phyloP scores from a whole-genome alignment of 2,329 filamentous ascomycete genomes.

The Aspergillus spinulosporus region DNA sequence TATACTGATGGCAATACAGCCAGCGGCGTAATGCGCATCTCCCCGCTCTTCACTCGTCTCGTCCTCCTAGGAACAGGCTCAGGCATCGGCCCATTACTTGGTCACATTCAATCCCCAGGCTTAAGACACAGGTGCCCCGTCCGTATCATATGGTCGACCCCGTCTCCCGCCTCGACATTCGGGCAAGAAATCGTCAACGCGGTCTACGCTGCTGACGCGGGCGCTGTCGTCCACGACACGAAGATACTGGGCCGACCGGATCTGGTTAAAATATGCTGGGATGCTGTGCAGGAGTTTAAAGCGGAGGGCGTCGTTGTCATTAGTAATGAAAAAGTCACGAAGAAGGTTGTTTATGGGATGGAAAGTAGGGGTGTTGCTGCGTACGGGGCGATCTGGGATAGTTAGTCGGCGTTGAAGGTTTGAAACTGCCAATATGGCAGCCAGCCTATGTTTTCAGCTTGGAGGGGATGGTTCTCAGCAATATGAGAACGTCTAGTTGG shows the following conservation, averaged over 20 bases:
- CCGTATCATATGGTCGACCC: constrained; percentile 39
- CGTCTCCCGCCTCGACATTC: constrained; percentile 36
- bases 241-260: constrained; percentile 34
- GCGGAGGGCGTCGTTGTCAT: constrained; percentile 43
- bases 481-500: too few species aligned
- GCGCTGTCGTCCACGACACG: constrained; percentile 40
- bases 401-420: constrained; percentile 4
- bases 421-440: too few species aligned
- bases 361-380: constrained; percentile 39
- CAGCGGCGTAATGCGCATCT: constrained; percentile 34
- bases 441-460: too few species aligned
- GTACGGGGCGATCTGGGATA: constrained; percentile 27
- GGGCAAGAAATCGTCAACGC: constrained; percentile 33
- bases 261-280: constrained; percentile 28
- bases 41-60: constrained; percentile 34
- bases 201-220: constrained; percentile 35
- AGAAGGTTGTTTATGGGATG: constrained; percentile 42
- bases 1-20: constrained; percentile 14
- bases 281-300: constrained; percentile 29
- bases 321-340: constrained; percentile 39
- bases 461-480: too few species aligned
- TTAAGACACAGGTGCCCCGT: constrained; percentile 16
- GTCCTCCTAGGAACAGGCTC: constrained; percentile 43
- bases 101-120: constrained; percentile 21
- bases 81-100: constrained; percentile 42